These are phyloP conservation scores for Hypoxylon sp. DNA, from an alignment of 2,329 filamentous ascomycete species.

Conservation along the genomic window DNA sequence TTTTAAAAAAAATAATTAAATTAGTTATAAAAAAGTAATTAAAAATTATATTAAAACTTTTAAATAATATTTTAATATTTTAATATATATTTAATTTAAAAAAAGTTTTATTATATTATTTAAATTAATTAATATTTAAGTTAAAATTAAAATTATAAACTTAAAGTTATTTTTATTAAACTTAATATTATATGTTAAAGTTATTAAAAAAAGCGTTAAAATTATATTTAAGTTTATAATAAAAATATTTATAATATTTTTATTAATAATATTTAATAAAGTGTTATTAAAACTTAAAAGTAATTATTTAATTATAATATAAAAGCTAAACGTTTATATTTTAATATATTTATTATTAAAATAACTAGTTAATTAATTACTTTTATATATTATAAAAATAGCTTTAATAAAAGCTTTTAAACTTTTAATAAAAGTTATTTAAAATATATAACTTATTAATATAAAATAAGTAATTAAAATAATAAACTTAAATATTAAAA, in stretches of 20 bases:
- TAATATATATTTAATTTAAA: slow-evolving; percentile 12
- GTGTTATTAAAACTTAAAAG: neutral
- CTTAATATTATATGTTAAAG: slow-evolving; percentile 4
- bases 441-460: slow-evolving; percentile 10
- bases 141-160: slow-evolving; percentile 12
- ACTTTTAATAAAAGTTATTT: neutral
- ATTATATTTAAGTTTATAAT: slow-evolving; percentile 9
- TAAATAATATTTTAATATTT: slow-evolving; percentile 15
- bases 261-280: slow-evolving; percentile 18
- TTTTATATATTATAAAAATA: slow-evolving; percentile 2
- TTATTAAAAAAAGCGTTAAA: neutral
- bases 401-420: neutral
- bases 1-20: slow-evolving; percentile 15
- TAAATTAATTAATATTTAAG: slow-evolving; percentile 5
- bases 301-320: neutral
- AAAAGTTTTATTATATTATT: slow-evolving; percentile 5
- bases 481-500: slow-evolving; percentile 16
- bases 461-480: slow-evolving; percentile 12
- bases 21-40: neutral
- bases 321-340: slow-evolving; percentile 1
- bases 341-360: slow-evolving; percentile 14
- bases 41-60: slow-evolving; percentile 14
- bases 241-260: slow-evolving; percentile 4
- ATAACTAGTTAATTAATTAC: neutral
- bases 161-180: neutral